These are phyloP conservation scores for Vitrella brassicaformis DNA, from an alignment of 73 alveolate genomes.

Conservation along the genomic window DNA sequence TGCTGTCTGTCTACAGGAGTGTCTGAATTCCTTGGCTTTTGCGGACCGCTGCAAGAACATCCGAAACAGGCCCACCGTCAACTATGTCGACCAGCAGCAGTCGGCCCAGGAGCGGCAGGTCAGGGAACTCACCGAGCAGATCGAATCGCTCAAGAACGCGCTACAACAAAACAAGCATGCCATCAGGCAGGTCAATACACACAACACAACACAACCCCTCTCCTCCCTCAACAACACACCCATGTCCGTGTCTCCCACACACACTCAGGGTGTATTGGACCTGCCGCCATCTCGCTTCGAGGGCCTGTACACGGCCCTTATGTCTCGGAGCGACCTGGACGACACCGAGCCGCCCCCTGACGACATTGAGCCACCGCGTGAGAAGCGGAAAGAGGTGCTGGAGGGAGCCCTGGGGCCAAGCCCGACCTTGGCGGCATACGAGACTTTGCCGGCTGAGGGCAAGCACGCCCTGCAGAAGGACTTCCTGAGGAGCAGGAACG, in stretches of 20 bases:
- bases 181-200: not conserved
- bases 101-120: not conserved
- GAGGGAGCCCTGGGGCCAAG: not conserved
- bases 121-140: not conserved
- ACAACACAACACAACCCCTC: not conserved
- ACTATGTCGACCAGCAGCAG: not conserved
- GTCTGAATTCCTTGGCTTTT: not conserved
- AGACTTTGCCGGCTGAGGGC: not conserved
- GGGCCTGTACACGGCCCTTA: not conserved
- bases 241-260: no score
- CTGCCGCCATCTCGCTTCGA: no score
- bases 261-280: not conserved
- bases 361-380: no score
- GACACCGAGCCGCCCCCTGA: no score
- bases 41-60: conserved; percentile 2
- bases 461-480: not conserved
- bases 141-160: not conserved
- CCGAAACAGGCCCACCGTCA: not conserved
- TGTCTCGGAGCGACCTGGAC: not conserved
- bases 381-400: not conserved
- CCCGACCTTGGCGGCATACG: not conserved
- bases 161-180: not conserved
- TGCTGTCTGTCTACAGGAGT: not conserved
- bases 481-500: no score
- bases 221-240: no score